Evolutionary conservation across 2,329 filamentous ascomycete species (phyloP).

Genomic region (Coleophoma cylindrospora): DNA sequence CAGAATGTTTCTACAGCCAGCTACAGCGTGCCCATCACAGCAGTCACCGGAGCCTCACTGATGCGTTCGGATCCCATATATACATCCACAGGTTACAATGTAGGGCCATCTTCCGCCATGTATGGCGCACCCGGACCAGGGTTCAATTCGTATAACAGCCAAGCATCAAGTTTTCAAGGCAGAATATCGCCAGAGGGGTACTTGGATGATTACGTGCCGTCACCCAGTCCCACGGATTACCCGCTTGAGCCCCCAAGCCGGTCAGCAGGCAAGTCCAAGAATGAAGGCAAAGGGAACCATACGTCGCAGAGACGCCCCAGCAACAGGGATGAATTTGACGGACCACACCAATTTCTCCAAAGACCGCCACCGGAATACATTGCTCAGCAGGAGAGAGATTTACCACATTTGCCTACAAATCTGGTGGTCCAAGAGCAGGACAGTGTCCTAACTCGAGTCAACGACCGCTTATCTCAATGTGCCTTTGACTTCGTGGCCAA

Average conservation of each 20-base stretch:
- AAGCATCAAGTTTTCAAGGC: conserved; percentile 23
- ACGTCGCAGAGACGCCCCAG: conserved; percentile 62
- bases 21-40: conserved; percentile 20
- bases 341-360: conserved; percentile 76
- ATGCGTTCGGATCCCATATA: conserved; percentile 23
- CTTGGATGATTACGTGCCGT: conserved; percentile 39
- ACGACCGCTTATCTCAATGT: conserved; percentile 79
- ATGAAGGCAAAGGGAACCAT: conserved; percentile 39
- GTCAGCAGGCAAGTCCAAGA: conserved; percentile 39
- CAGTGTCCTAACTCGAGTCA: conserved; percentile 72
- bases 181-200: conserved; percentile 26
- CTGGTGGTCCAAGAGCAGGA: conserved; percentile 82
- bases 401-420: conserved; percentile 78
- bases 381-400: conserved; percentile 71
- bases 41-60: conserved; percentile 13
- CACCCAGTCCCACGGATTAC: conserved; percentile 56
- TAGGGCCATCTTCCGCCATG: conserved; percentile 17
- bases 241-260: conserved; percentile 46
- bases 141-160: conserved; percentile 22
- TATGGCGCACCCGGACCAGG: conserved; percentile 24
- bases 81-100: conserved; percentile 21
- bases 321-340: conserved; percentile 86
- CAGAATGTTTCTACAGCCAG: conserved; percentile 16
- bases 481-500: conserved; percentile 88
- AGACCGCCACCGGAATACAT: conserved; percentile 66